These are phyloP conservation scores for Hsuehochloa calcarea DNA, from an alignment of 176 grass and related monocot species.

Conservation along the genomic window DNA sequence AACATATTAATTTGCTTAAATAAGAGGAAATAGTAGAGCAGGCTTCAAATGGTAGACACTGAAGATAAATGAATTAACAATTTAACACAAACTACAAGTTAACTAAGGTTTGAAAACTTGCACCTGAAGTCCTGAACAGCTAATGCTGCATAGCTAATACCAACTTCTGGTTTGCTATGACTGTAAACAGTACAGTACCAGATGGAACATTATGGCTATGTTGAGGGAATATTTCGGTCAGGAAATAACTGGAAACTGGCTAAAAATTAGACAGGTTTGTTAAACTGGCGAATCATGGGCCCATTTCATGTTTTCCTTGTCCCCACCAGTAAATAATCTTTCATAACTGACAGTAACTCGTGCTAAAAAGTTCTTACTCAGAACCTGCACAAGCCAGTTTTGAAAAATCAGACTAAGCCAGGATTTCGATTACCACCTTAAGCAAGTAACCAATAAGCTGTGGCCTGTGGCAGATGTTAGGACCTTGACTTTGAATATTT, in stretches of 20 bases:
- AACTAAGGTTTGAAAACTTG: neutral
- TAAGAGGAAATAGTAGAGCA: neutral
- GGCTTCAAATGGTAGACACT: neutral
- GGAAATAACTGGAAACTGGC: neutral
- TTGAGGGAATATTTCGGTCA: neutral
- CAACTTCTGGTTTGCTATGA: neutral
- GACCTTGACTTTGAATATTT: neutral
- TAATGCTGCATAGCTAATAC: neutral
- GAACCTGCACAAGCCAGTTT: neutral
- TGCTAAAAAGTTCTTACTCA: neutral
- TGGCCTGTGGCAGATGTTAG: neutral
- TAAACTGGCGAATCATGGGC: neutral
- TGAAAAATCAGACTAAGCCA: neutral
- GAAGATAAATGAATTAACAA: neutral
- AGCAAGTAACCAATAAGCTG: neutral
- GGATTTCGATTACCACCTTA: neutral
- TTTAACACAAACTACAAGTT: neutral
- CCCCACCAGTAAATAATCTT: neutral
- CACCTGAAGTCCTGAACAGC: too few species aligned
- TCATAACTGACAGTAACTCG: neutral
- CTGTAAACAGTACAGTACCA: neutral
- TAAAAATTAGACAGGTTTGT: neutral
- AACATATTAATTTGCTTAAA: constrained; percentile 26
- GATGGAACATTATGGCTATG: neutral
- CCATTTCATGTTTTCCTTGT: neutral